Evolutionary conservation across 176 grass and related monocot genomes (phyloP).

Genomic region (Triticum turgidum): DNA sequence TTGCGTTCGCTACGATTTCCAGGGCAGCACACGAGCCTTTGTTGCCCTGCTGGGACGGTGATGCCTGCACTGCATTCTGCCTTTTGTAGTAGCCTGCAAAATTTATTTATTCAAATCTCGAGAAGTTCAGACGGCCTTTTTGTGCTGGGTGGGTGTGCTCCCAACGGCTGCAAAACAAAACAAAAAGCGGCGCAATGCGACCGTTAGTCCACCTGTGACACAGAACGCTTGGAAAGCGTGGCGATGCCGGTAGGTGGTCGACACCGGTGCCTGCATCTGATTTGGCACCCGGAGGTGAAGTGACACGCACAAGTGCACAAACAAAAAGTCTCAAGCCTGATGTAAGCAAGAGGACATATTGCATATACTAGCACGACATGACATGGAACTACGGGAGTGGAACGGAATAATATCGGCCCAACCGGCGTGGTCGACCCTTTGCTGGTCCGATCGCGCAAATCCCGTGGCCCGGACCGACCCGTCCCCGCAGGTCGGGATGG

Average conservation of each 20-base stretch:
- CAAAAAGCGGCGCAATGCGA: not conserved
- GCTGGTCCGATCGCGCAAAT: not conserved
- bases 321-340: not conserved
- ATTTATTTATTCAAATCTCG: not conserved
- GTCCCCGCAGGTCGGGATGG: not conserved
- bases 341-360: not conserved
- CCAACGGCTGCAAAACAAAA: not conserved
- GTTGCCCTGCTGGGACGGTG: too few relatives aligned
- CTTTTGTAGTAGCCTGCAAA: too few relatives aligned
- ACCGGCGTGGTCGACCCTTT: not conserved
- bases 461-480: not conserved
- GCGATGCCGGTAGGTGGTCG: not conserved
- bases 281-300: not conserved
- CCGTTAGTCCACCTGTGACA: not conserved
- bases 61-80: too few relatives aligned
- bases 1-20: too few relatives aligned
- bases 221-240: not conserved
- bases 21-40: too few relatives aligned
- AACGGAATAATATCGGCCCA: too few relatives aligned
- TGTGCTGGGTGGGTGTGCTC: not conserved
- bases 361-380: too few relatives aligned
- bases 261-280: not conserved
- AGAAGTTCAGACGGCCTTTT: not conserved
- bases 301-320: not conserved
- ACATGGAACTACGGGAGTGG: too few relatives aligned